A percentile compares a stretch with the other conserved stretches of the same genome.
These are phyloP conservation scores for Miamiensis avidus DNA, from an alignment of 169 alveolate species.

Conservation along the genomic window DNA sequence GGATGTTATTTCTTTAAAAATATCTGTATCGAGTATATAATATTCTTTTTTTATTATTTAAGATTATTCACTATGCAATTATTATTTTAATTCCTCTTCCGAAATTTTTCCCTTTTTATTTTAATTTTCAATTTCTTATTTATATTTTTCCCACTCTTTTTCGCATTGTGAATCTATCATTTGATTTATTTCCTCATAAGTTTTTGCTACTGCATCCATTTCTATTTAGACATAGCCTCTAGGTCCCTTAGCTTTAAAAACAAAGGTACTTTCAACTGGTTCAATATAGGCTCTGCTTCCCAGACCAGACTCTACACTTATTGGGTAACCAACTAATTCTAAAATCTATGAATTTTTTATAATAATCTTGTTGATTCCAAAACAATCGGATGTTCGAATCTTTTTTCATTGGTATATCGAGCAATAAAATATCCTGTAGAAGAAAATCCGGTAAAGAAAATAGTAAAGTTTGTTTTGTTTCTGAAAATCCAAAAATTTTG, in stretches of 20 bases:
- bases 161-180: background rate
- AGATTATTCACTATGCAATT: no score
- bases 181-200: background rate
- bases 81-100: no score
- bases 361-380: background rate
- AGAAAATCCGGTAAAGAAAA: background rate
- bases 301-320: background rate
- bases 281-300: background rate
- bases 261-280: background rate
- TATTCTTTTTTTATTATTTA: no score
- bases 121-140: no score
- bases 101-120: no score
- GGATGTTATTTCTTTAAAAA: background rate
- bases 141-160: background rate
- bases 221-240: background rate
- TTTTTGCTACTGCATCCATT: background rate
- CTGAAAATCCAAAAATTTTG: background rate
- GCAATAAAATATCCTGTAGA: background rate
- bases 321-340: background rate
- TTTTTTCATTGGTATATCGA: background rate
- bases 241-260: background rate
- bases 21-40: background rate
- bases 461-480: background rate
- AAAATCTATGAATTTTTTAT: background rate
- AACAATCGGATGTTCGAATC: background rate